Percentiles rank a stretch among this genome's conserved stretches.
Conservation (phyloP, 192 early-diverging fungal genomes). For the Chytriomyces sp. region DNA sequence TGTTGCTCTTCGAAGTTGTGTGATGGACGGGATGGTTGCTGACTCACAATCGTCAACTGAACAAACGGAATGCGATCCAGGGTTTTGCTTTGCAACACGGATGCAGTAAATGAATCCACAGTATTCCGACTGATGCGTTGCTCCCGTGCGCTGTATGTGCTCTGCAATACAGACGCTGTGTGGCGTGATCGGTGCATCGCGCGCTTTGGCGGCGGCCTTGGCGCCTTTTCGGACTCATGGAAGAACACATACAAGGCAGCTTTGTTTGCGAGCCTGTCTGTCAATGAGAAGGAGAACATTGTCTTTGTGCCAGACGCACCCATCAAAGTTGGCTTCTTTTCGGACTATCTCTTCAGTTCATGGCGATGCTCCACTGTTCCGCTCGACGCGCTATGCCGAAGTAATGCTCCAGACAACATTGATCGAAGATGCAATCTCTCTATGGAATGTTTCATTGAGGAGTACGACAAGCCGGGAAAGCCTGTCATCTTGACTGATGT, state of each 20-base stretch:
- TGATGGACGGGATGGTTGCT: conserved; percentile 41
- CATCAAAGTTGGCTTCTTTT: conserved; percentile 61
- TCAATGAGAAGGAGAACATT: neutral
- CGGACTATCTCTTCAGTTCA: conserved; percentile 67
- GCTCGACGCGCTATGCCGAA: conserved; percentile 39
- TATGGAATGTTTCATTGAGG: conserved; percentile 39
- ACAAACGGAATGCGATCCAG: conserved; percentile 17
- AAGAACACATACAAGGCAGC: conserved; percentile 54
- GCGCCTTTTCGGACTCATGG: conserved; percentile 60
- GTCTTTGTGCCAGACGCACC: conserved; percentile 12
- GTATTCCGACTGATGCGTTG: conserved; percentile 52
- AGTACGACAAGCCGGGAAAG: conserved; percentile 57
- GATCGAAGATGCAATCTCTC: conserved; percentile 48
- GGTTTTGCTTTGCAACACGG: no score
- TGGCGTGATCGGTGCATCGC: conserved; percentile 61
- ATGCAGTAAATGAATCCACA: no score
- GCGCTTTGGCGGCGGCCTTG: conserved; percentile 58
- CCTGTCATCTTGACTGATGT: conserved; percentile 72
- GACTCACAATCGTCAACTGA: conserved; percentile 28
- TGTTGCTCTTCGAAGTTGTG: no score
- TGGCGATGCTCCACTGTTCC: conserved; percentile 58
- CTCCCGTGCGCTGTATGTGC: conserved; percentile 57
- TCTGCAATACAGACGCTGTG: conserved; percentile 62
- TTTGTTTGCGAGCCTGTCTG: neutral
- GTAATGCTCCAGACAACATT: conserved; percentile 53